Conservation (phyloP, 1,284 basidiomycete species). For the Anthracocystis panici-leucophaei region DNA sequence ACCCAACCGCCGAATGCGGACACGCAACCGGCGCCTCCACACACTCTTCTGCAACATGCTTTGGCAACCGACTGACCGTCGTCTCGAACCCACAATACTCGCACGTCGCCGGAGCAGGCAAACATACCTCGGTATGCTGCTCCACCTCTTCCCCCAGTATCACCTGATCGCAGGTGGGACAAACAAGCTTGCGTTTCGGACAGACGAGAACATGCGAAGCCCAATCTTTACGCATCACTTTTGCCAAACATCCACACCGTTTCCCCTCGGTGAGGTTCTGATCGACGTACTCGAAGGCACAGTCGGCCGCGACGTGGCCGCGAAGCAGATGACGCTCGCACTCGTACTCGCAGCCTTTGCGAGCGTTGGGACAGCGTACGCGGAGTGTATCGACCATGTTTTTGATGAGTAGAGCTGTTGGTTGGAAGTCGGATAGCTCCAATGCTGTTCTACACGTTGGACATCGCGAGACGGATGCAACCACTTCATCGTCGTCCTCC, state of each 20-base stretch:
- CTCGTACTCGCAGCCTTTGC: constrained; percentile 47
- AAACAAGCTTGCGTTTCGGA: constrained; percentile 34
- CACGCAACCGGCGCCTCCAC: constrained; percentile 31
- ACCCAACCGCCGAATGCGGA: constrained; percentile 40
- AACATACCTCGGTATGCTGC: constrained; percentile 27
- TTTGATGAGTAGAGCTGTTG: constrained; percentile 53
- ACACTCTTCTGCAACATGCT: constrained; percentile 39
- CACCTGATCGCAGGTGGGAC: constrained; percentile 28
- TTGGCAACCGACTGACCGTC: constrained; percentile 31
- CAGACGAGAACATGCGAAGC: constrained; percentile 32
- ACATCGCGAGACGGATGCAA: constrained; percentile 21
- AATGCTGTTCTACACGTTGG: constrained; percentile 48
- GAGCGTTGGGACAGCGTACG: constrained; percentile 51
- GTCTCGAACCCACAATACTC: constrained; percentile 24
- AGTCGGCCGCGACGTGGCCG: constrained; percentile 37
- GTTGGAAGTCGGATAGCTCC: constrained; percentile 32
- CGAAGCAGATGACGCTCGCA: constrained; percentile 51
- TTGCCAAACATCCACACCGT: constrained; percentile 50
- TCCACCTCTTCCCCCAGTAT: constrained; percentile 34
- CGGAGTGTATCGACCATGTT: constrained; percentile 60
- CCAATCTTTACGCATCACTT: constrained; percentile 61
- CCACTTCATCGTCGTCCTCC: constrained; percentile 9
- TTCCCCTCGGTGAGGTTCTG: constrained; percentile 30
- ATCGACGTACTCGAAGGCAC: constrained; percentile 54
- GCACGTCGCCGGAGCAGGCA: constrained; percentile 37